Percentiles rank a stretch among this genome's conserved stretches.
phyloP scores from a whole-genome alignment of 2,329 filamentous ascomycete species.

The Acarospora socialis region DNA sequence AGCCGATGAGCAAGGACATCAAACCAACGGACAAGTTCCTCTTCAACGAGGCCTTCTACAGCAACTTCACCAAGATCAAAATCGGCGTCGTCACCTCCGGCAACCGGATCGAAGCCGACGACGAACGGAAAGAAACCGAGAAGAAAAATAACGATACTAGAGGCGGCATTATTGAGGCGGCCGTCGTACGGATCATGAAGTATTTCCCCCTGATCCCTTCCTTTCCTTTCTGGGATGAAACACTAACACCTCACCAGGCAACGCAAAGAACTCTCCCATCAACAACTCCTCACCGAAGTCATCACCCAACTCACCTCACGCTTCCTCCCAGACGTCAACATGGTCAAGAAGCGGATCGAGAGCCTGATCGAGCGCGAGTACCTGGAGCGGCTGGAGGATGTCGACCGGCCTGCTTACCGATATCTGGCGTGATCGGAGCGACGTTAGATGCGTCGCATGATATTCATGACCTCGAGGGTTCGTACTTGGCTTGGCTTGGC shows the following conservation, averaged over 20 bases:
- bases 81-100: conserved; percentile 65
- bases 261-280: conserved; percentile 34
- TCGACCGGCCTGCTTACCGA: conserved; percentile 16
- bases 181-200: conserved; percentile 41
- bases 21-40: conserved; percentile 63
- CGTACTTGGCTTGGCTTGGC: no score
- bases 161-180: conserved; percentile 36
- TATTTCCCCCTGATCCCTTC: conserved; percentile 16
- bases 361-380: conserved; percentile 40
- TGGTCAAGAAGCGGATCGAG: conserved; percentile 40
- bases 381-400: conserved; percentile 27
- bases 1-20: conserved; percentile 63
- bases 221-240: conserved; percentile 3
- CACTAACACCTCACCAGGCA: conserved; percentile 21
- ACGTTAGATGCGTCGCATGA: no score
- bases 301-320: conserved; percentile 33
- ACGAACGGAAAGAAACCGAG: conserved; percentile 39
- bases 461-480: no score
- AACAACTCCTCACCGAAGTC: conserved; percentile 36
- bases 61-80: conserved; percentile 76
- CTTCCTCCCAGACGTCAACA: conserved; percentile 37
- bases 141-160: conserved; percentile 37
- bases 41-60: conserved; percentile 70
- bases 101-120: conserved; percentile 69
- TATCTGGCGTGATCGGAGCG: conserved; percentile 21